Evolutionary conservation across 495 filamentous ascomycete genomes (phyloP).

Genomic region (Jackrogersella multiformis): DNA sequence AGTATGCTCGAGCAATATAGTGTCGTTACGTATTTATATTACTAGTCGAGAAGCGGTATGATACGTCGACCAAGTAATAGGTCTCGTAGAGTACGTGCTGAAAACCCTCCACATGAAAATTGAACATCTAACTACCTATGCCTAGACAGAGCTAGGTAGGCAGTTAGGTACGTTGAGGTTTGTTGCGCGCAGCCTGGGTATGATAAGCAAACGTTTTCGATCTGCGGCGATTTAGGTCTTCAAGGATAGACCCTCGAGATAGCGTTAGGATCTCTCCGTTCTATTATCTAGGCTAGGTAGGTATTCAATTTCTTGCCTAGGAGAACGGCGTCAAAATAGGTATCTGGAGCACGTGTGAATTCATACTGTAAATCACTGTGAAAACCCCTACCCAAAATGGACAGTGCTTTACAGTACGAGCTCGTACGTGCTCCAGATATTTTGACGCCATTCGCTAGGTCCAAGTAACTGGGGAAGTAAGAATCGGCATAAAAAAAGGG

Average conservation of each 20-base stretch:
- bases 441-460: constrained; percentile 4
- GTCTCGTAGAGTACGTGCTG: neutral
- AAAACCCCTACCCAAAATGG: too few species aligned
- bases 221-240: constrained; percentile 6
- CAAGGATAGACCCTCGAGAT: constrained; percentile 8
- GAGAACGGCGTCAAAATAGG: too few species aligned
- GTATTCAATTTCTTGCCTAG: constrained; percentile 2
- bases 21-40: too few species aligned
- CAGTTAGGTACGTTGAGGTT: neutral
- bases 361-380: too few species aligned
- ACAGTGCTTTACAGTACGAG: too few species aligned
- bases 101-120: neutral
- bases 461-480: neutral
- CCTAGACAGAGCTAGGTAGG: too few species aligned
- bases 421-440: too few species aligned
- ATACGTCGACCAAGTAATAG: neutral
- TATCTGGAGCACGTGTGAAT: too few species aligned
- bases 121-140: too few species aligned
- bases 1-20: neutral
- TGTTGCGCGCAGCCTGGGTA: neutral
- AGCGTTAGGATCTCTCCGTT: constrained; percentile 28
- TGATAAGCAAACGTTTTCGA: neutral
- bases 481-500: neutral
- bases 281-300: neutral
- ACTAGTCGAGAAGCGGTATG: too few species aligned